Conservation (phyloP, 176 grass and related monocot species). For the Triticum turgidum region DNA sequence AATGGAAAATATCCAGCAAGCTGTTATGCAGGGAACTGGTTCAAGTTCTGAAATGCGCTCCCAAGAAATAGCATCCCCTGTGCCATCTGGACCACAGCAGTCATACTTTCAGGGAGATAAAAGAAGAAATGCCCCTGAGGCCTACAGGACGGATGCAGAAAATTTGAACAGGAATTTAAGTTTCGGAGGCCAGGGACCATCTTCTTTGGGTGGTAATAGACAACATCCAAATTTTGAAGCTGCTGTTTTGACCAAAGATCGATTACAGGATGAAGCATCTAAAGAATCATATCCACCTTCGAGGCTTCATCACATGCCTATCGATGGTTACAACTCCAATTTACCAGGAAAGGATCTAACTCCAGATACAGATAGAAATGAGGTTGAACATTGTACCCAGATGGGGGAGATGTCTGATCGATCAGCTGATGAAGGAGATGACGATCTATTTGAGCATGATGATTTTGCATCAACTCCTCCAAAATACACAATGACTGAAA, state of each 20-base stretch:
- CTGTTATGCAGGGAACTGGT: constrained; percentile 39
- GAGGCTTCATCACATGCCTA: constrained; percentile 34
- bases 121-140: constrained; percentile 36
- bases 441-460: constrained; percentile 52
- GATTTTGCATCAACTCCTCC: constrained; percentile 67
- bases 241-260: constrained; percentile 22
- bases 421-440: constrained; percentile 66
- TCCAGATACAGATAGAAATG: constrained; percentile 38
- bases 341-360: constrained; percentile 49
- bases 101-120: constrained; percentile 42
- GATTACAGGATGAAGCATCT: constrained; percentile 33
- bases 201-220: constrained; percentile 43
- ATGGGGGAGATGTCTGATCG: constrained; percentile 44
- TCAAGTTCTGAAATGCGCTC: constrained; percentile 40
- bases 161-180: constrained; percentile 43
- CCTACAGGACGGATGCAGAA: constrained; percentile 38
- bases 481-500: constrained; percentile 80
- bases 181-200: constrained; percentile 41
- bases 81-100: constrained; percentile 30
- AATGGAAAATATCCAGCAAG: constrained; percentile 55
- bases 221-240: constrained; percentile 39
- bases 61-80: constrained; percentile 40
- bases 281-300: constrained; percentile 41
- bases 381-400: constrained; percentile 43
- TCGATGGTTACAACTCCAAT: constrained; percentile 52